These are phyloP conservation scores for Calycina herbarum DNA, from an alignment of 2,329 filamentous ascomycete species.

Conservation along the genomic window DNA sequence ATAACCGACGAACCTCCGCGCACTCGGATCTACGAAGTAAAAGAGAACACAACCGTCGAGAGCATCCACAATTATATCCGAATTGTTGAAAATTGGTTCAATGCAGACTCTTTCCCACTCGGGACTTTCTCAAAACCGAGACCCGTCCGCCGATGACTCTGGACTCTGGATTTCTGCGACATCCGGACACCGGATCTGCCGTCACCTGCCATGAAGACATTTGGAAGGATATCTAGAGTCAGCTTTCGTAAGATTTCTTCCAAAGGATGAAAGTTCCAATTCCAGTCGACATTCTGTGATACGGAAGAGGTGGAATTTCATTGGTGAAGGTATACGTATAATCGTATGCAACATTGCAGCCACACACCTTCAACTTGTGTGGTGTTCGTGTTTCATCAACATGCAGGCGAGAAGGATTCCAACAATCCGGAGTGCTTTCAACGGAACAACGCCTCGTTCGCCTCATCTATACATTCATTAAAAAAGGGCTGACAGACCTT, in stretches of 20 bases:
- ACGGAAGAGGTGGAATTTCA: not conserved
- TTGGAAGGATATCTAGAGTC: not conserved
- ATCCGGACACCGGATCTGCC: not conserved
- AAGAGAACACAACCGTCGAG: not conserved
- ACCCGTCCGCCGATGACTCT: conserved; percentile 3
- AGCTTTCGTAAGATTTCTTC: not conserved
- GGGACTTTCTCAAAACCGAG: conserved; percentile 8
- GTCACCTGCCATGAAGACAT: not conserved
- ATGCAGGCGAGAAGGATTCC: conserved; percentile 19
- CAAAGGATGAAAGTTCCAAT: not conserved
- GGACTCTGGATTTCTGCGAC: not conserved
- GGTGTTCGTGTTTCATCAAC: conserved; percentile 1
- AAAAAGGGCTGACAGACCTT: no score
- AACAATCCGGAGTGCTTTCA: not conserved
- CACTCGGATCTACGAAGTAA: not conserved
- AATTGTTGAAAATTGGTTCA: not conserved
- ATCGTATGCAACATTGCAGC: no score
- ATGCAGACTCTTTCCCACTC: not conserved
- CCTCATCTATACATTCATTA: not conserved
- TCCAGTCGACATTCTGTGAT: not conserved
- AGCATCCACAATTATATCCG: not conserved
- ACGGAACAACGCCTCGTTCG: not conserved
- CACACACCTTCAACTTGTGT: no score
- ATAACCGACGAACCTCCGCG: not conserved
- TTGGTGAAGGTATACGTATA: not conserved